Evolutionary conservation across 2,329 filamentous ascomycete genomes (phyloP).

Genomic region (Aureobasidium subglaciale): DNA sequence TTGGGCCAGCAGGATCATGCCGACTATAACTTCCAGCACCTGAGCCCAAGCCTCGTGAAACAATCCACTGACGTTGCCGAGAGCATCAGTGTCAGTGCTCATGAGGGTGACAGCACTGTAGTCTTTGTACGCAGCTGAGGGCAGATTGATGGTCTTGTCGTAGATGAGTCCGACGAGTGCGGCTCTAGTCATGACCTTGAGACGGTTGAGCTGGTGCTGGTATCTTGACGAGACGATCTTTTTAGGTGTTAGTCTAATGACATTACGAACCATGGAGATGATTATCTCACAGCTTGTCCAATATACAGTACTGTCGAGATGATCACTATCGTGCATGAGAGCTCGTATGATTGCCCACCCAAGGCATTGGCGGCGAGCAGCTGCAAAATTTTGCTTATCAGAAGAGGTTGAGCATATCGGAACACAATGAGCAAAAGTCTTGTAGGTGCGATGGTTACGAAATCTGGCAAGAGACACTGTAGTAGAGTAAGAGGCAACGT

Average conservation of each 20-base stretch:
- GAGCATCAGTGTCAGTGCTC: slow-evolving; percentile 13
- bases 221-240: background rate
- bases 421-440: background rate
- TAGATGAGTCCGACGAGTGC: background rate
- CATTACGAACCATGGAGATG: no score
- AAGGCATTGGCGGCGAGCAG: background rate
- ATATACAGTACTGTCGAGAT: background rate
- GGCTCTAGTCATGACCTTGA: background rate
- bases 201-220: background rate
- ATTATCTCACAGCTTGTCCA: background rate
- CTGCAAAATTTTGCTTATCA: background rate
- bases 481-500: background rate
- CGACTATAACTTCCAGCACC: slow-evolving; percentile 13
- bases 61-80: slow-evolving; percentile 10
- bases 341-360: background rate
- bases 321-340: background rate
- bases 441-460: background rate
- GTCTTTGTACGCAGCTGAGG: background rate
- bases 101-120: slow-evolving; percentile 3
- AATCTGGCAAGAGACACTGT: background rate
- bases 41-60: slow-evolving; percentile 16
- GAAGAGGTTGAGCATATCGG: slow-evolving; percentile 1
- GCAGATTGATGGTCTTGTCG: background rate
- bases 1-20: slow-evolving; percentile 4
- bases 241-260: background rate